A percentile compares a stretch with the other conserved stretches of the same genome.
phyloP scores from a whole-genome alignment of 2,329 filamentous ascomycete genomes.

The Meredithiella fracta region DNA sequence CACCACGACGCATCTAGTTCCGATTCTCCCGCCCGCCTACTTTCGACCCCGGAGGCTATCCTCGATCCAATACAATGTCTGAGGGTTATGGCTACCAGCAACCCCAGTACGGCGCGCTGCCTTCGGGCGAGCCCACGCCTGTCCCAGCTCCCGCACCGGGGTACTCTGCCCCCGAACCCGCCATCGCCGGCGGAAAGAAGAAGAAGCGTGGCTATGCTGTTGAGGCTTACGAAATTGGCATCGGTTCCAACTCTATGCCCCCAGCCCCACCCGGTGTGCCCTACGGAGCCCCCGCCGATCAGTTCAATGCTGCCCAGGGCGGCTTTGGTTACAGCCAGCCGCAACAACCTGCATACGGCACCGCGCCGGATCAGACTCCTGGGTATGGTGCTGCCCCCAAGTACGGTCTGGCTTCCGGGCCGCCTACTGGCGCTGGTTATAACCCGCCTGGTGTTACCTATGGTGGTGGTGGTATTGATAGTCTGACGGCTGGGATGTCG shows the following conservation, averaged over 20 bases:
- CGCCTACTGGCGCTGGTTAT: conserved; percentile 37
- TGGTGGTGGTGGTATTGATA: conserved; percentile 39
- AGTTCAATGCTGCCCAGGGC: conserved; percentile 32
- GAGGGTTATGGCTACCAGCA: conserved; percentile 37
- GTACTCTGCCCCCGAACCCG: conserved; percentile 13
- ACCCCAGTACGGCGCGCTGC: conserved; percentile 25
- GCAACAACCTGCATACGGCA: conserved; percentile 23
- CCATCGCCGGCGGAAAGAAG: conserved; percentile 40
- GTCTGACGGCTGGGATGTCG: conserved; percentile 70
- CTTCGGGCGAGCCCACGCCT: conserved; percentile 17
- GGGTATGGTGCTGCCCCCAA: conserved; percentile 29
- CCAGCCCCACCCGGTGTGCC: conserved; percentile 27
- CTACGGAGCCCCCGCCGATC: conserved; percentile 29
- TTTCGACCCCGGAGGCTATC: conserved; percentile 1
- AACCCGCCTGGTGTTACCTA: conserved; percentile 54
- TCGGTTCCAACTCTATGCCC: conserved; percentile 56
- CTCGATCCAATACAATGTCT: conserved; percentile 16
- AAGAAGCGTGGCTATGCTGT: conserved; percentile 94
- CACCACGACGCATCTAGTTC: too few relatives aligned
- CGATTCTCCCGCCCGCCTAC: neutral
- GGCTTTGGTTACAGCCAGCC: conserved; percentile 43
- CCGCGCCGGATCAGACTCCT: conserved; percentile 14
- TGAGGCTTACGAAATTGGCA: conserved; percentile 83
- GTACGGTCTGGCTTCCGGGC: conserved; percentile 22
- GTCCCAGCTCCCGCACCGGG: conserved; percentile 18